Evolutionary conservation across 345 rosid genomes (phyloP), one percentile per base, ranked within the genome.

Genomic region (Moricandia arvensis): DNA sequence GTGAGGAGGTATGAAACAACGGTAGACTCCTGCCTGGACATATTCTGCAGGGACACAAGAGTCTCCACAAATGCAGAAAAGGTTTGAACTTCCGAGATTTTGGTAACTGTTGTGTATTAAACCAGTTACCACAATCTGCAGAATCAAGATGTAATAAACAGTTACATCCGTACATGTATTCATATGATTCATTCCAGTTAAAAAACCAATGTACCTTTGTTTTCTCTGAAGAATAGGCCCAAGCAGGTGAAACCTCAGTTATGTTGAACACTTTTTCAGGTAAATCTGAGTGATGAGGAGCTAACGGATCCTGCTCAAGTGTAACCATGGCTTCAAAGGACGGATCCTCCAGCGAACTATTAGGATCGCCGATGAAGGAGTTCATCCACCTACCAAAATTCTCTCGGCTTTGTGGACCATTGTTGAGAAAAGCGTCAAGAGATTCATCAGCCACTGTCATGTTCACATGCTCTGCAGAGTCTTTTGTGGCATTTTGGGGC

Each of bases 341-440:
- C 41, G 86, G 80, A 68, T 80, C 88, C 76, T 83, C 86, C 62
- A 79, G 63, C 30, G 90, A 80, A 47, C 75, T 80, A 3, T 86
- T 83, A 61, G 96, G 79, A 66, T 86, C 87, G 4, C 84, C 71
- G 60, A 88, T 78, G 55, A 89, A 70, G 51, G 60, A 78, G 81
- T 85, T 80, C 78, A 92, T 85, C 99, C 98, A 95, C 80, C 76
- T 84, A 71, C 97, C 91, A 79, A 90, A 88, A 85, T 91, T 95
- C 75, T 88, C 99, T 79, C 89, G 93, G 80, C 85, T 90, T 75
- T 85, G 88, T 72, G 87, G 78, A 82, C 88, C 86, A 45, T 79
- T 86, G 79, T 85, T 71, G 18, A 72, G 81, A 79, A 81, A 75
- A 80, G 72, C 72, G 75, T 84, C 86, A 77, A 78, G 45, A 4